Percentiles rank a stretch among this genome's conserved stretches.
Conservation (phyloP, 495 filamentous ascomycete genomes). For the Talaromyces stipitatus region DNA sequence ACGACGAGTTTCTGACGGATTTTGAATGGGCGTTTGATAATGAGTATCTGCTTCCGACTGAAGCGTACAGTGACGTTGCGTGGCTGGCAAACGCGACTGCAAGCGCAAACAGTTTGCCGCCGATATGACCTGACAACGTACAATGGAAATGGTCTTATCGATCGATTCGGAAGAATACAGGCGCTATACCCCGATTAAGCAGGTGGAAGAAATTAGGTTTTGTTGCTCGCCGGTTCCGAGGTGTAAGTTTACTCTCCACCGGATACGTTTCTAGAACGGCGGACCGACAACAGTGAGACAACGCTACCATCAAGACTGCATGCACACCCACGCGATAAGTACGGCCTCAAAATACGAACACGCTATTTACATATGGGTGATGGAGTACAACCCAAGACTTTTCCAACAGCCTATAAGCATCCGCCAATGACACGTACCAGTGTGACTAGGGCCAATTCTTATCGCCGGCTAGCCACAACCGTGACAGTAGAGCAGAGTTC, state of each 20-base stretch:
- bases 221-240: background rate
- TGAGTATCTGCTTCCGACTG: constrained; percentile 20
- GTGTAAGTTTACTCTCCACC: background rate
- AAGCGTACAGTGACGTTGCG: constrained; percentile 10
- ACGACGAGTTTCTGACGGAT: constrained; percentile 28
- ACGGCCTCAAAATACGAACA: too few relatives aligned
- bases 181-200: background rate
- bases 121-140: background rate
- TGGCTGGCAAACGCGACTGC: background rate
- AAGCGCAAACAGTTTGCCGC: background rate
- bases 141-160: too few relatives aligned
- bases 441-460: too few relatives aligned
- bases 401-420: background rate
- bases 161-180: too few relatives aligned
- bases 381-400: background rate
- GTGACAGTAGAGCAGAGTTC: too few relatives aligned
- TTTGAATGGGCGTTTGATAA: constrained; percentile 31
- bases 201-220: background rate
- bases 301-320: background rate
- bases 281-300: background rate
- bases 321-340: background rate
- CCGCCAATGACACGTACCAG: too few relatives aligned
- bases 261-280: background rate
- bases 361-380: too few relatives aligned
- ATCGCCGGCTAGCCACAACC: too few relatives aligned